These are phyloP conservation scores for Syncephalastrum sp. DNA, from an alignment of 371 early-diverging fungal species.

Conservation along the genomic window DNA sequence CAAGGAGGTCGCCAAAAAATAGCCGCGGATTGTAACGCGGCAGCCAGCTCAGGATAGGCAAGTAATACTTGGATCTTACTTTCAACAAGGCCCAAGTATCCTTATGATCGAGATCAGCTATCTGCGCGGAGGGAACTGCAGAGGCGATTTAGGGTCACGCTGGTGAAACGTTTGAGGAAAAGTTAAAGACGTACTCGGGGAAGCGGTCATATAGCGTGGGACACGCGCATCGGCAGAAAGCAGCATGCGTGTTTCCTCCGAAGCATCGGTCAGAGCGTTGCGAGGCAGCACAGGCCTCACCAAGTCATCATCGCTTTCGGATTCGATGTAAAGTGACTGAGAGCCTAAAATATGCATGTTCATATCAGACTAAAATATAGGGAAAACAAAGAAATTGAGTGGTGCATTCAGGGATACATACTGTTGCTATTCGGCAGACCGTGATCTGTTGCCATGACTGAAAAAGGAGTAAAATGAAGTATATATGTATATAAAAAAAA, in stretches of 20 bases:
- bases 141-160: neutral
- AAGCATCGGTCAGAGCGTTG: slow-evolving; percentile 9
- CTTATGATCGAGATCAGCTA: slow-evolving; percentile 19
- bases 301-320: slow-evolving; percentile 7
- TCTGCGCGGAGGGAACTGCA: slow-evolving; percentile 38
- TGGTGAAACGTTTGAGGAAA: neutral
- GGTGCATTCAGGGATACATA: too few relatives aligned
- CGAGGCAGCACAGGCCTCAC: slow-evolving; percentile 7
- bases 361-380: too few relatives aligned
- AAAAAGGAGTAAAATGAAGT: too few relatives aligned
- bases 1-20: slow-evolving; percentile 68
- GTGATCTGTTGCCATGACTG: too few relatives aligned
- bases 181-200: slow-evolving; percentile 13
- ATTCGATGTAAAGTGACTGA: too few relatives aligned
- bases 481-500: too few relatives aligned
- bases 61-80: slow-evolving; percentile 81
- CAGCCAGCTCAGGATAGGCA: slow-evolving; percentile 88
- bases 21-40: slow-evolving; percentile 66
- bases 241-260: slow-evolving; percentile 13
- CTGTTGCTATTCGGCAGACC: too few relatives aligned
- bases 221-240: slow-evolving; percentile 13
- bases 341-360: too few relatives aligned
- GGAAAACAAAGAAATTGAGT: too few relatives aligned
- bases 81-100: slow-evolving; percentile 40
- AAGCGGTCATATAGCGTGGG: slow-evolving; percentile 24